These are phyloP conservation scores for Neoboletus brunneissimus DNA, from an alignment of 768 basidiomycete species.

Conservation along the genomic window DNA sequence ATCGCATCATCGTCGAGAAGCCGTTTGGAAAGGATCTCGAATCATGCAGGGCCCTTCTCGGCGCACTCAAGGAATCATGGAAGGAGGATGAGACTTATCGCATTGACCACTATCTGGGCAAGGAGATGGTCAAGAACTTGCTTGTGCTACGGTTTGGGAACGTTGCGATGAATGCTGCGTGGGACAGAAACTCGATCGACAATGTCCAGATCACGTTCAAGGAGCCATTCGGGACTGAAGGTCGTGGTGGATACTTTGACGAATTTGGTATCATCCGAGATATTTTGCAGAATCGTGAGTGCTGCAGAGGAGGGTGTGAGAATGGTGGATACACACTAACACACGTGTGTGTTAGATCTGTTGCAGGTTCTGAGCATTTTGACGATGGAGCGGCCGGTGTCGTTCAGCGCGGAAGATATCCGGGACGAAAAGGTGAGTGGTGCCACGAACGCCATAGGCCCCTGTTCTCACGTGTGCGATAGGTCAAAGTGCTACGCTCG, in stretches of 20 bases:
- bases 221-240: conserved; percentile 98
- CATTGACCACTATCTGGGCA: conserved; percentile 98
- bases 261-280: conserved; percentile 99
- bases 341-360: conserved; percentile 56
- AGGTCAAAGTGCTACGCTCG: conserved; percentile 95
- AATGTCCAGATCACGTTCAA: conserved; percentile 99
- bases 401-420: conserved; percentile 95
- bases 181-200: conserved; percentile 95
- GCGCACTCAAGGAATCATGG: conserved; percentile 83
- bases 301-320: conserved; percentile 3
- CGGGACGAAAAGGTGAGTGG: conserved; percentile 90
- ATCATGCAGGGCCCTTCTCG: conserved; percentile 75
- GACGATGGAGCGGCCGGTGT: conserved; percentile 98
- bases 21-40: conserved; percentile 96
- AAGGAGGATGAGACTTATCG: conserved; percentile 97
- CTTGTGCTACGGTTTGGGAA: conserved; percentile 96
- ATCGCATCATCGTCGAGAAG: conserved; percentile 96
- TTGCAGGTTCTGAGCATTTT: conserved; percentile 92
- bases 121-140: conserved; percentile 99
- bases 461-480: conserved; percentile 16
- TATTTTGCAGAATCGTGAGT: conserved; percentile 95
- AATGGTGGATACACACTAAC: conserved; percentile 12
- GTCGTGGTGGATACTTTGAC: conserved; percentile 99
- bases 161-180: conserved; percentile 78
- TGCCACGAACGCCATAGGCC: neutral